phyloP scores from a whole-genome alignment of 1,139 yeast genomes.

The Candida tropicalis region DNA sequence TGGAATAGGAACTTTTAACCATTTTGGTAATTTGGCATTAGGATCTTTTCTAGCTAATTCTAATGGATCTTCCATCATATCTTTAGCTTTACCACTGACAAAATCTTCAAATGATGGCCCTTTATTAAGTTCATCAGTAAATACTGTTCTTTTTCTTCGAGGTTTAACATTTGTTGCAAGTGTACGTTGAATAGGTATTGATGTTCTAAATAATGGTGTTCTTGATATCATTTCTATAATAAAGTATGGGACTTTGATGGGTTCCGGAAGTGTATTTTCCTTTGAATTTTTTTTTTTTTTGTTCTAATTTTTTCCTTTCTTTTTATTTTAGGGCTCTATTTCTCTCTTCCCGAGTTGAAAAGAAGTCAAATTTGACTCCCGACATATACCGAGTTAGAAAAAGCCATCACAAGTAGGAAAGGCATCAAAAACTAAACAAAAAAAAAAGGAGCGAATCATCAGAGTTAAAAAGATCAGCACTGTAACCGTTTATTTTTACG shows the following conservation, averaged over 20 bases:
- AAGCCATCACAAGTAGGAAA: background rate
- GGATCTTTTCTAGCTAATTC: conserved; percentile 65
- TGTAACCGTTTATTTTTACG: background rate
- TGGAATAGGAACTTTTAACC: conserved; percentile 96
- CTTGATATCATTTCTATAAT: background rate
- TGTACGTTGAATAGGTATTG: conserved; percentile 9
- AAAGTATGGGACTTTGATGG: background rate
- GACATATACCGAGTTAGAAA: background rate
- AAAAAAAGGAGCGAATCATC: background rate
- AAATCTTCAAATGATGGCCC: conserved; percentile 97
- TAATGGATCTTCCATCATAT: conserved; percentile 62
- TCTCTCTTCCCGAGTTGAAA: background rate
- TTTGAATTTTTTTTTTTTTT: background rate
- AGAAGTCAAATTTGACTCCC: background rate
- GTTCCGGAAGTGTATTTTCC: background rate
- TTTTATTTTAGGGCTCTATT: background rate
- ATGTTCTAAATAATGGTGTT: background rate
- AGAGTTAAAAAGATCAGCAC: conserved; percentile 1
- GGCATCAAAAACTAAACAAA: too few species aligned
- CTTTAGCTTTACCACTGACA: conserved; percentile 75
- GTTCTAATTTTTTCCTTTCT: background rate
- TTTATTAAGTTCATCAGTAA: conserved; percentile 70
- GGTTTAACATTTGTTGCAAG: conserved; percentile 18
- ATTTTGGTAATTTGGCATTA: conserved; percentile 76
- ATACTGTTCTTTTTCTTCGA: conserved; percentile 56